phyloP scores from a whole-genome alignment of 192 early-diverging fungal genomes.

The Coemansia sp. region DNA sequence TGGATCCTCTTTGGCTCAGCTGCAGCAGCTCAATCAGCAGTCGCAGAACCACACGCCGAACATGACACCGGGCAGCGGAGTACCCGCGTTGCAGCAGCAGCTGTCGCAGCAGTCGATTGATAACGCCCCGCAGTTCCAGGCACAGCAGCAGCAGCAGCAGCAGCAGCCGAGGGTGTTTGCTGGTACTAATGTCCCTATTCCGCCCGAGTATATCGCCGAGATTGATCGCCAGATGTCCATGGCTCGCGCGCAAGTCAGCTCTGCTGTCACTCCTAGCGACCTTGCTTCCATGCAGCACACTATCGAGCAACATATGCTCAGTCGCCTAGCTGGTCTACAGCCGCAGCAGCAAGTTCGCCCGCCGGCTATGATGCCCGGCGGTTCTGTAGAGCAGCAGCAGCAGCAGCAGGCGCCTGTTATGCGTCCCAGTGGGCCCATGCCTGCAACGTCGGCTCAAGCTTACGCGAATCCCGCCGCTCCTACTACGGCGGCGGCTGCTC shows the following conservation, averaged over 20 bases:
- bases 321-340: slow-evolving; percentile 5
- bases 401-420: neutral
- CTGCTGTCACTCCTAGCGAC: slow-evolving; percentile 4
- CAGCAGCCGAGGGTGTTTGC: slow-evolving; percentile 28
- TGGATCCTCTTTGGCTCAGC: slow-evolving; percentile 10
- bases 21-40: slow-evolving; percentile 22
- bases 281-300: neutral
- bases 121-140: slow-evolving; percentile 1
- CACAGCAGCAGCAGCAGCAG: slow-evolving; percentile 12
- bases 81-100: neutral
- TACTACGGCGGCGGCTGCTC: neutral
- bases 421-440: neutral
- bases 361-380: neutral
- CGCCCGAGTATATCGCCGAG: slow-evolving; percentile 19
- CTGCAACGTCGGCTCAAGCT: slow-evolving; percentile 6
- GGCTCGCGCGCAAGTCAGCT: slow-evolving; percentile 9
- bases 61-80: neutral
- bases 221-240: slow-evolving; percentile 22
- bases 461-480: neutral
- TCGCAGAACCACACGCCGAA: slow-evolving; percentile 7
- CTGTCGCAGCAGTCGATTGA: neutral
- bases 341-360: slow-evolving; percentile 2
- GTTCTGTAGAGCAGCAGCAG: neutral
- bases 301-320: neutral
- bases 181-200: slow-evolving; percentile 27